Evolutionary conservation across 345 rosid species (phyloP), one percentile per base, ranked within the genome.

Genomic region (Citrus australasica): DNA sequence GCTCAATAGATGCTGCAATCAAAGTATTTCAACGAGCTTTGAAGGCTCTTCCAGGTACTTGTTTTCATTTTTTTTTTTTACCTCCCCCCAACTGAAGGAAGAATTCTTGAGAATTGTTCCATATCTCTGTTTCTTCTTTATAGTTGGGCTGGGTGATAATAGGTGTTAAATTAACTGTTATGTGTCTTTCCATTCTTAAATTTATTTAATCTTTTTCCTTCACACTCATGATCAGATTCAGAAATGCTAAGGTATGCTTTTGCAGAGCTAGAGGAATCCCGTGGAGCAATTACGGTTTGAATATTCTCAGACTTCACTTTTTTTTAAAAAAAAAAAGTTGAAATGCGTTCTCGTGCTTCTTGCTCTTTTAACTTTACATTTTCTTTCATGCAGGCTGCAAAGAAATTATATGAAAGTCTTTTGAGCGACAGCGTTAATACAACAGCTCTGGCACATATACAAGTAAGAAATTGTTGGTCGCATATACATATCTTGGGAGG

Each of bases 1-100:
- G 99, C 70, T 84, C 95, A 63, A 66, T 85, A 35, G 99, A 95
- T 85, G 89, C 97, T 78, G 98, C 97, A 80, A 78, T 90, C 82
- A 95, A 92, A 92, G 96, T 95, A 63, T 95, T 87, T 87, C 97
- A 95, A 88, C 89, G 98, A 82, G 96, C 98, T 81, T 81, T 95
- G 83, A 93, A 92, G 91, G 98, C 96, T 67, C 94, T 95, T 81
- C 97, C 97, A 68, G 97, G 99, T 95, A 85, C 35, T 82, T 62
- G 68, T 71, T 79, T 71, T 30, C 75, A 51, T 73, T 63, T 58
- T 1, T 7, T 1, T 73, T 63, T 58, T 1, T 7, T 2, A 1
- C 10, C 42, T 2, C 10, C 0, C 10, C 2, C 14, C 14, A 46
- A 46, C 62, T 75, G 77, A 25, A 7, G 28, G 53, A 55, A 73